Evolutionary conservation across 192 early-diverging fungal genomes (phyloP).

Genomic region (Dimargaris cristalligena): DNA sequence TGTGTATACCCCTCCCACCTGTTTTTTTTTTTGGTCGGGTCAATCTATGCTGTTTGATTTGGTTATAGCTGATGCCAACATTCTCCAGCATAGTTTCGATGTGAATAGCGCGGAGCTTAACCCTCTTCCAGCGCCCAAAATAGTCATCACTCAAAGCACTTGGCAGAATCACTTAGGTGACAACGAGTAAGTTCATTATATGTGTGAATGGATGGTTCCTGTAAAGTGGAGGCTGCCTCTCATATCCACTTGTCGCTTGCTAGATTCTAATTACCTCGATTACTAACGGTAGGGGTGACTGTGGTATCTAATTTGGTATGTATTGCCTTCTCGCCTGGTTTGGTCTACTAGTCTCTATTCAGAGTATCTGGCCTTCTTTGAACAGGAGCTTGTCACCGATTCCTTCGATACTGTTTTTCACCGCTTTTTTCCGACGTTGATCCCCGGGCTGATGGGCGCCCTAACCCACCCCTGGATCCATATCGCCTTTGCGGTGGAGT

Average conservation of each 20-base stretch:
- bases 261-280: not conserved
- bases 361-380: not conserved
- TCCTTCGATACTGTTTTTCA: not conserved
- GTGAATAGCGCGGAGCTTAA: no score
- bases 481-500: not conserved
- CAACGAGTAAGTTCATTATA: no score
- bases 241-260: not conserved
- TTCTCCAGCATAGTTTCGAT: no score
- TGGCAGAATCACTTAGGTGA: no score
- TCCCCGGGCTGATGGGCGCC: not conserved
- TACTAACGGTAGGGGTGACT: not conserved
- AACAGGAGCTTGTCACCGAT: not conserved
- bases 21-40: not conserved
- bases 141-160: no score
- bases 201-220: no score
- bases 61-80: no score
- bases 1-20: not conserved
- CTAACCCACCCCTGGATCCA: constrained; percentile 9
- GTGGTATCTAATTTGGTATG: not conserved
- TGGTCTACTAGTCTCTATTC: not conserved
- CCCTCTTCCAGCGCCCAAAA: no score
- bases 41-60: not conserved
- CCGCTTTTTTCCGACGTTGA: not conserved
- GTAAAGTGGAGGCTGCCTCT: no score
- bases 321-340: not conserved